Conservation (phyloP, 176 grass and related monocot species). For the Juncus inflexus region DNA sequence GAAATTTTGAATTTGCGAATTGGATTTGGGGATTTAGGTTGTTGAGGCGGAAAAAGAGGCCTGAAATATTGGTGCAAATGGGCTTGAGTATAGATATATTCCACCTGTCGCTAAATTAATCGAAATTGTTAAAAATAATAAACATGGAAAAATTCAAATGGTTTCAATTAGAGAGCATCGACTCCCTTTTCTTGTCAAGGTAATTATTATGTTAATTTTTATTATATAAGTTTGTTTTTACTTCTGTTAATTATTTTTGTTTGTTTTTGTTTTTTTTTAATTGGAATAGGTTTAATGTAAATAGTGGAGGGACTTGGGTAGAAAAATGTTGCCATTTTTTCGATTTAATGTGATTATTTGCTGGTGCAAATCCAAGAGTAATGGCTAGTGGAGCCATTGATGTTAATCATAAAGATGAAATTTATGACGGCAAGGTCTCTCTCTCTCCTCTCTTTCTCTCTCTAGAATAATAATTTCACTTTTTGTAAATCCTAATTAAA, state of each 20-base stretch:
- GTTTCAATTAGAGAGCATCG: conserved; percentile 85
- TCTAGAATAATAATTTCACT: neutral
- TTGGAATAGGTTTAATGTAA: conserved; percentile 95
- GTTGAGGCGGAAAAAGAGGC: conserved; percentile 55
- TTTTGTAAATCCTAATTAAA: neutral
- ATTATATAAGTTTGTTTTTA: neutral
- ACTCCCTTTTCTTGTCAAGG: conserved; percentile 98
- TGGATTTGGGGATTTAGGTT: conserved; percentile 36
- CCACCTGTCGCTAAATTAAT: conserved; percentile 92
- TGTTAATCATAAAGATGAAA: conserved; percentile 90
- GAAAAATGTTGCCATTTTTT: conserved; percentile 99
- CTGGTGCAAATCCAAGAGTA: conserved; percentile 74
- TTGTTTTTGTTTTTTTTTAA: conserved; percentile 37
- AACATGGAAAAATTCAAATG: conserved; percentile 72
- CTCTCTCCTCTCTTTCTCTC: neutral
- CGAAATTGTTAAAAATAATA: conserved; percentile 63
- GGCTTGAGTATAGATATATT: conserved; percentile 97
- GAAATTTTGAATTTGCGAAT: neutral
- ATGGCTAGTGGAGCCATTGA: conserved; percentile 95
- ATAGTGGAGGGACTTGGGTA: conserved; percentile 83
- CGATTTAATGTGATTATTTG: conserved; percentile 86
- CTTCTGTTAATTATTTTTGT: conserved; percentile 14
- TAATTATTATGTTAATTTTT: conserved; percentile 16
- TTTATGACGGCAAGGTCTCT: conserved; percentile 79
- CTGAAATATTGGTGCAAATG: conserved; percentile 76